These are phyloP conservation scores for Luvunga scandens DNA, from an alignment of 345 rosid genomes.

Conservation along the genomic window DNA sequence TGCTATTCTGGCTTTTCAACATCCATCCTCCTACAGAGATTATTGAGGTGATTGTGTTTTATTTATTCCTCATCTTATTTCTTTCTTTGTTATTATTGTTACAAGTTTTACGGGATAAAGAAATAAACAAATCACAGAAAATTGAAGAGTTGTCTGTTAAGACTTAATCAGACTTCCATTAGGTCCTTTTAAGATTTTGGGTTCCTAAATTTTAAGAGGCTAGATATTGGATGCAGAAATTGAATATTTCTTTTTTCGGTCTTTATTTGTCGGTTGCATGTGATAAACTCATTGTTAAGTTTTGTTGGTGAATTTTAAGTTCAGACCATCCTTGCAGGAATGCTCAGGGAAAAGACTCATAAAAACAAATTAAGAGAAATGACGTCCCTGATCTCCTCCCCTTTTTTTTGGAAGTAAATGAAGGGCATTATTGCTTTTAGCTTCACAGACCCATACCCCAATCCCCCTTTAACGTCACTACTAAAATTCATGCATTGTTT, in stretches of 20 bases:
- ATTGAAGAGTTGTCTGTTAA: not conserved
- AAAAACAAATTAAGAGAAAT: not conserved
- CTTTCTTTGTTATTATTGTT: not conserved
- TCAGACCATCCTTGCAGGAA: not conserved
- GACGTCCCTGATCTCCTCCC: not conserved
- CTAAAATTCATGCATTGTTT: not conserved
- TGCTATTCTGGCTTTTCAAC: conserved; percentile 69
- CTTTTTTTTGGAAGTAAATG: too few species aligned
- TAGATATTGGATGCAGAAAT: not conserved
- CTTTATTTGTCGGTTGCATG: not conserved
- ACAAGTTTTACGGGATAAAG: not conserved
- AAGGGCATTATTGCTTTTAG: not conserved
- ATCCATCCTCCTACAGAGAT: conserved; percentile 74
- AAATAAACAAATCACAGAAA: not conserved
- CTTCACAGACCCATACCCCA: not conserved
- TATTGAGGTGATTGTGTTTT: conserved; percentile 54
- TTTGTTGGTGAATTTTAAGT: not conserved
- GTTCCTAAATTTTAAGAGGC: not conserved
- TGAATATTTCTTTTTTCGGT: not conserved
- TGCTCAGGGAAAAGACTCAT: not conserved
- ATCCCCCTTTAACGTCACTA: not conserved
- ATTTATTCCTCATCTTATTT: not conserved
- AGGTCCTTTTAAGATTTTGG: not conserved
- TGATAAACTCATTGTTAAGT: not conserved
- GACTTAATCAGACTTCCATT: not conserved